Conservation (phyloP, 2,329 filamentous ascomycete genomes). For the Clarireedia sp. region DNA sequence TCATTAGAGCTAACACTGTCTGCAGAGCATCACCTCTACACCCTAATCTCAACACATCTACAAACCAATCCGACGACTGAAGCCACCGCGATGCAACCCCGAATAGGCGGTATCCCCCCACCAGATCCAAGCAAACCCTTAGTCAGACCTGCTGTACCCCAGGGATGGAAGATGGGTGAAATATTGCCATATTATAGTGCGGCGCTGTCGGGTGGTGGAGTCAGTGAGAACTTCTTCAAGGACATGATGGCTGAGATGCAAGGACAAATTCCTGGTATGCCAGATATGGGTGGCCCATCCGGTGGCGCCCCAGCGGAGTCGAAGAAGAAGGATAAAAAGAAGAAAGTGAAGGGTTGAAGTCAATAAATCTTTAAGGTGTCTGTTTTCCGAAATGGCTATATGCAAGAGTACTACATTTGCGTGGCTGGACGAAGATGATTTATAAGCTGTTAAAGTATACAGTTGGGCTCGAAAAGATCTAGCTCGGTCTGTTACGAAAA, state of each 20-base stretch:
- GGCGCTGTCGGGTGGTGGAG: constrained; percentile 84
- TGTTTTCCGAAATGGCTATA: neutral
- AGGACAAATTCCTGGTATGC: constrained; percentile 33
- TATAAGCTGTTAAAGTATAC: neutral
- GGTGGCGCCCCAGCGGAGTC: constrained; percentile 31
- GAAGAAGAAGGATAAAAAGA: constrained; percentile 40
- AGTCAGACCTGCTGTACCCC: constrained; percentile 65
- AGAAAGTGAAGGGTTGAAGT: constrained; percentile 23
- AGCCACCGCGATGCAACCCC: constrained; percentile 59
- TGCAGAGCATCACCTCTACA: constrained; percentile 77
- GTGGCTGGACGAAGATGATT: neutral
- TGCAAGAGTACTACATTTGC: neutral
- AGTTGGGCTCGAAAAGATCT: too few relatives aligned
- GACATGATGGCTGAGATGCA: constrained; percentile 96
- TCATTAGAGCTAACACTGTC: too few relatives aligned
- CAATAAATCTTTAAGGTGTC: too few relatives aligned
- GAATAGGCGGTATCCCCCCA: constrained; percentile 62
- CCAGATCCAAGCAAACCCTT: constrained; percentile 58
- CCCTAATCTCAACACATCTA: constrained; percentile 70
- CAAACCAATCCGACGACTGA: constrained; percentile 70
- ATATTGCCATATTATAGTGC: constrained; percentile 82
- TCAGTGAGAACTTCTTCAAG: constrained; percentile 89
- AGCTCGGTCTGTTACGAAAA: too few relatives aligned
- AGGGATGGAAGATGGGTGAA: constrained; percentile 83
- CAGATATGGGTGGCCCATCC: constrained; percentile 29